These are phyloP conservation scores for Metarhizium brunneum DNA, from an alignment of 2,329 filamentous ascomycete genomes.

Conservation along the genomic window DNA sequence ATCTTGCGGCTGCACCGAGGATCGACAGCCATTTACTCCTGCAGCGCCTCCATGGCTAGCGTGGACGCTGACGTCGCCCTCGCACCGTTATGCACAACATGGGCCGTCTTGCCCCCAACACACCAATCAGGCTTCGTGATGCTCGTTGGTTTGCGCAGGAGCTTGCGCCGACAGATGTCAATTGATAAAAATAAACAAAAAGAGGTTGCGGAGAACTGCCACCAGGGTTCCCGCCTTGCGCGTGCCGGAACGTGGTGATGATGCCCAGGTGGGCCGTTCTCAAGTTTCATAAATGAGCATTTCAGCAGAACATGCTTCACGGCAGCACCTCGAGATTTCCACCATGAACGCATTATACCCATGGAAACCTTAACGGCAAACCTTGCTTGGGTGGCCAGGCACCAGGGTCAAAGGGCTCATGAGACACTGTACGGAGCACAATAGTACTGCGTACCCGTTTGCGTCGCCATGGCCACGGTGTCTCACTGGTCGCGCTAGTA, in stretches of 20 bases:
- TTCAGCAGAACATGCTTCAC: background rate
- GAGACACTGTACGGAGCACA: background rate
- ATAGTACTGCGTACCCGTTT: background rate
- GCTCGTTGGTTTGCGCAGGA: background rate
- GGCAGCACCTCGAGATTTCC: no score
- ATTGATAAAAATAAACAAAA: conserved; percentile 2
- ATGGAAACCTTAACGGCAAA: no score
- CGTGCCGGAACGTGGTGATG: no score
- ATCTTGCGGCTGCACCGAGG: no score
- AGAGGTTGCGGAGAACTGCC: background rate
- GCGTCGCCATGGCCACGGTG: conserved; percentile 3
- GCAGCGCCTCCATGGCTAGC: conserved; percentile 1
- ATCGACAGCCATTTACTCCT: background rate
- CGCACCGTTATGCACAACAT: background rate
- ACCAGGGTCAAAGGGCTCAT: background rate
- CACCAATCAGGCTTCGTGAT: background rate
- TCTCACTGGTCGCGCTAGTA: background rate
- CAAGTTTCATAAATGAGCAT: background rate
- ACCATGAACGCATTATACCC: no score
- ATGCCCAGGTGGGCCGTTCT: background rate
- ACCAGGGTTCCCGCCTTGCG: background rate
- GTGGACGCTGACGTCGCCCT: background rate
- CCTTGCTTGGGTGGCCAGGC: background rate
- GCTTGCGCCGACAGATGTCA: background rate
- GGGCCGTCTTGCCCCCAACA: background rate